A percentile compares a stretch with the other conserved stretches of the same genome.
phyloP scores from a whole-genome alignment of 441 rosid species.

The Caryocar brasiliense region DNA sequence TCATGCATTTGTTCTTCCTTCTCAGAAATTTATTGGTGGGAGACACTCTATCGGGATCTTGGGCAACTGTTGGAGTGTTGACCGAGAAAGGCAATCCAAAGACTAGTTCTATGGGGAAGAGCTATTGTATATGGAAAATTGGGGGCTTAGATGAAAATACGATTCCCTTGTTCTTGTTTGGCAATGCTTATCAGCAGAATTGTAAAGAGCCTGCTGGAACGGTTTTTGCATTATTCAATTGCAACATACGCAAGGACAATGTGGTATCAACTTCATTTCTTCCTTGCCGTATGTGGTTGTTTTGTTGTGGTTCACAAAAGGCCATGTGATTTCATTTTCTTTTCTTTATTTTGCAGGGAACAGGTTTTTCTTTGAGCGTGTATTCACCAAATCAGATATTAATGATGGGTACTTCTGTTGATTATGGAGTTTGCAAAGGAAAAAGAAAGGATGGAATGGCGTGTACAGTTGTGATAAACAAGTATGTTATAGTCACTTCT shows the following conservation, averaged over 20 bases:
- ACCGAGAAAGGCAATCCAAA: constrained; percentile 62
- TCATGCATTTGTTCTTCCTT: constrained; percentile 3
- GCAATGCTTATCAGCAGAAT: constrained; percentile 64
- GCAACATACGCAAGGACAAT: constrained; percentile 55
- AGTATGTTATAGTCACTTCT: constrained; percentile 33
- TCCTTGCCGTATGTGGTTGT: not conserved
- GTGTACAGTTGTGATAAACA: constrained; percentile 64
- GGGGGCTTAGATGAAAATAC: constrained; percentile 58
- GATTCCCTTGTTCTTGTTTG: constrained; percentile 77
- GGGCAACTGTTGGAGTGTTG: constrained; percentile 86
- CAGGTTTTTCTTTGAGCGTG: constrained; percentile 67
- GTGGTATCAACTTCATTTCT: constrained; percentile 29
- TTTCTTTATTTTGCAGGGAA: constrained; percentile 36
- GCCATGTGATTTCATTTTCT: not conserved
- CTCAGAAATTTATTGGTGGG: constrained; percentile 68
- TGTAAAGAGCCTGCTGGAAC: constrained; percentile 57
- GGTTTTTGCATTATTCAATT: constrained; percentile 66
- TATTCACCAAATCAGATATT: constrained; percentile 57
- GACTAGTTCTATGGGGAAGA: constrained; percentile 73
- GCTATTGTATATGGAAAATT: constrained; percentile 66
- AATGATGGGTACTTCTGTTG: constrained; percentile 71
- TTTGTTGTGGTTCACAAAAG: not conserved
- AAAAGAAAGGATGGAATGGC: constrained; percentile 70
- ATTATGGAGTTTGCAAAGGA: constrained; percentile 82
- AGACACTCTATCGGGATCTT: constrained; percentile 67